A percentile compares a stretch with the other conserved stretches of the same genome.
Conservation (phyloP, 1,284 basidiomycete species). For the Ustilago hordei region DNA sequence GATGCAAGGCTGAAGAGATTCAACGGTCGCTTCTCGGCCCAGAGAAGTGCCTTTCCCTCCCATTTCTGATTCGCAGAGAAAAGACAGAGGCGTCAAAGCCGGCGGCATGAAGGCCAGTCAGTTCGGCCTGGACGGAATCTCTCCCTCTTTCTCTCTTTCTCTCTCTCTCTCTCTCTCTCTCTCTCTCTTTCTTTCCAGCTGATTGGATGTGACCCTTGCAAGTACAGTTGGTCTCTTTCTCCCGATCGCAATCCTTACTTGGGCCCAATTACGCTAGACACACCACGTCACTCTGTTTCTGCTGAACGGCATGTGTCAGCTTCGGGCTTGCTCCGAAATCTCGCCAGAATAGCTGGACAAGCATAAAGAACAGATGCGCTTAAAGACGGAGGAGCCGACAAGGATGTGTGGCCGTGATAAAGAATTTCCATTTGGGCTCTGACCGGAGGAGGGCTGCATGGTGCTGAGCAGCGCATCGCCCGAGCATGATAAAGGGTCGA, state of each 20-base stretch:
- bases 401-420: conserved; percentile 2
- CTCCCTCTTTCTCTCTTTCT: too few relatives aligned
- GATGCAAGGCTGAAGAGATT: too few relatives aligned
- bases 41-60: too few relatives aligned
- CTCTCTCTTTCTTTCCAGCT: too few relatives aligned
- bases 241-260: neutral
- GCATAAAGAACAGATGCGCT: neutral
- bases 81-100: too few relatives aligned
- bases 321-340: neutral
- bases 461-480: neutral
- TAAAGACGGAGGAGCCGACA: neutral
- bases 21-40: too few relatives aligned
- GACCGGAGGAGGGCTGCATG: neutral
- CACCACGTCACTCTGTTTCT: neutral
- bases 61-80: too few relatives aligned
- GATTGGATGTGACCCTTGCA: too few relatives aligned
- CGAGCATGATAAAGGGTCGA: neutral
- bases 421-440: neutral
- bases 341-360: neutral
- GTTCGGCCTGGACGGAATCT: too few relatives aligned
- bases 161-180: too few relatives aligned
- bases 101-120: too few relatives aligned
- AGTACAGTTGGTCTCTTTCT: neutral
- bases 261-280: neutral
- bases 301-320: neutral